Conservation (phyloP, 345 rosid species). For the Viola odorata region DNA sequence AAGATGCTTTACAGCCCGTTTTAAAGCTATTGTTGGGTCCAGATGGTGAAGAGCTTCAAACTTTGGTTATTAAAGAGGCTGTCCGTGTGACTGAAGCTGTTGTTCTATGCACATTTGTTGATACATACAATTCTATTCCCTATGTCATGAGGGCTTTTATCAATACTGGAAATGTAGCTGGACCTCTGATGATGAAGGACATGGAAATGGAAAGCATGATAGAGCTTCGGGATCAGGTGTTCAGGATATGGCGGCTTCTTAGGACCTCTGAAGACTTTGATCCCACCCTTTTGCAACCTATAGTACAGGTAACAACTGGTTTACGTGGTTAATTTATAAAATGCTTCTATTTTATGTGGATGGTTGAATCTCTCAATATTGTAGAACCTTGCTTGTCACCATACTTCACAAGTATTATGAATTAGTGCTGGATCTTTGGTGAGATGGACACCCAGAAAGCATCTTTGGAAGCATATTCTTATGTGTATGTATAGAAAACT, state of each 20-base stretch:
- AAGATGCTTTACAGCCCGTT: constrained; percentile 89
- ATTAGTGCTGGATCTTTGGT: no score
- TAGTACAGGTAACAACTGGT: constrained; percentile 55
- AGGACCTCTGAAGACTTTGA: constrained; percentile 75
- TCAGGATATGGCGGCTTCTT: constrained; percentile 74
- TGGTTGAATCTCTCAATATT: no score
- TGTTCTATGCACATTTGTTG: constrained; percentile 51
- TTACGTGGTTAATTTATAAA: no score
- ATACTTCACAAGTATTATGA: no score
- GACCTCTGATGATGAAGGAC: constrained; percentile 50
- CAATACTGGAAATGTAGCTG: constrained; percentile 44
- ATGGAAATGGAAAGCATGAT: constrained; percentile 51
- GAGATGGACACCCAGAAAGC: no score
- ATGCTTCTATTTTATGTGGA: background rate
- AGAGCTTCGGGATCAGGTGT: constrained; percentile 69
- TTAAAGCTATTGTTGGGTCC: constrained; percentile 62
- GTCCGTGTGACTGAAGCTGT: constrained; percentile 70
- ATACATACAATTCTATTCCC: constrained; percentile 66
- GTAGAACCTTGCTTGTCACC: no score
- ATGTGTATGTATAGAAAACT: no score
- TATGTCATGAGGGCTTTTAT: constrained; percentile 41
- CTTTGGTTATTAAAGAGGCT: constrained; percentile 77
- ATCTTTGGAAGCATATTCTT: no score
- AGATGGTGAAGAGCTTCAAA: constrained; percentile 75
- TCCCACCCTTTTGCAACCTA: constrained; percentile 67